Conservation (phyloP, 257 asterid species). For the Asclepias syriaca region DNA sequence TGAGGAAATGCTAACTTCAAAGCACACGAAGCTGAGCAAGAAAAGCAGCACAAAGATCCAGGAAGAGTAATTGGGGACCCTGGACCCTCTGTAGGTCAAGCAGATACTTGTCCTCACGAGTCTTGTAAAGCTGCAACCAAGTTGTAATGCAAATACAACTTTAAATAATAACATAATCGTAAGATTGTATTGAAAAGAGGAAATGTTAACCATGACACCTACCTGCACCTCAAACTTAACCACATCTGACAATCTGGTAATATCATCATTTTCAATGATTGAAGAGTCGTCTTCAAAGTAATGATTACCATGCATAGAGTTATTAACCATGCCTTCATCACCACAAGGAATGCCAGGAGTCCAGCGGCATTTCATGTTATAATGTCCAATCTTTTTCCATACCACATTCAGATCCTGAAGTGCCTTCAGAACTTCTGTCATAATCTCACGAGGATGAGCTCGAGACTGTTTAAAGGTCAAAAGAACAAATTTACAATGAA, state of each 20-base stretch:
- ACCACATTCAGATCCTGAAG: constrained; percentile 64
- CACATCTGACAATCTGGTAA: constrained; percentile 36
- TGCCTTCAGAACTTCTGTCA: constrained; percentile 89
- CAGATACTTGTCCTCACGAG: constrained; percentile 77
- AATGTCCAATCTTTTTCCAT: constrained; percentile 90
- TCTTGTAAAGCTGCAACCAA: constrained; percentile 74
- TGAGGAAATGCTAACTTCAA: constrained; percentile 21
- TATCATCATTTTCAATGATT: constrained; percentile 46
- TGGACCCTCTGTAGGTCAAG: constrained; percentile 85
- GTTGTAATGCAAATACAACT: background rate
- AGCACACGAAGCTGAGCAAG: constrained; percentile 87
- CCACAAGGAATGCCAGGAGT: constrained; percentile 39
- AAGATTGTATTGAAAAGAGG: background rate
- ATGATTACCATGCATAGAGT: constrained; percentile 38
- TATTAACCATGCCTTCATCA: constrained; percentile 36
- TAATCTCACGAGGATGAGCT: constrained; percentile 92
- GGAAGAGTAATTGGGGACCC: constrained; percentile 80
- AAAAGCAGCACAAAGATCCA: constrained; percentile 86
- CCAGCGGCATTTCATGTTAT: constrained; percentile 94
- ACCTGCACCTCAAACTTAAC: constrained; percentile 97
- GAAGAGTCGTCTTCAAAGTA: constrained; percentile 58
- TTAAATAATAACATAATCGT: background rate
- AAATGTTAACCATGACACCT: background rate
- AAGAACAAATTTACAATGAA: background rate
- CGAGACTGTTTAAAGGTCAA: constrained; percentile 52